These are phyloP conservation scores for Beta lomatogona DNA, from an alignment of 179 eudicot species.

Conservation along the genomic window DNA sequence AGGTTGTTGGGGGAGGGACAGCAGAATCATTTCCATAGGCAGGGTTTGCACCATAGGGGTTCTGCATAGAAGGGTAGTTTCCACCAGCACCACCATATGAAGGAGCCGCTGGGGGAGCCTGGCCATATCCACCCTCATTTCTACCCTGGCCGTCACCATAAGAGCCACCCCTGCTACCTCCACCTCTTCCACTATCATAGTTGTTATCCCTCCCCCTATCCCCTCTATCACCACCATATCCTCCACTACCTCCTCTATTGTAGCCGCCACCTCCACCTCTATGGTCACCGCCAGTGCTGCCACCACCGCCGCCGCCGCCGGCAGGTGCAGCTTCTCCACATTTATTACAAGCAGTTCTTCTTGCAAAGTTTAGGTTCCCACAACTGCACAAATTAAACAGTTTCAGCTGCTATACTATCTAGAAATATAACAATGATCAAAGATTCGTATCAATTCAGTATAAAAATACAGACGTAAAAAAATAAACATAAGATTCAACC, in stretches of 20 bases:
- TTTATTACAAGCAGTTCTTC: slow-evolving; percentile 87
- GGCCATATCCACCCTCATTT: slow-evolving; percentile 63
- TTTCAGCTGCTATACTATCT: slow-evolving; percentile 18
- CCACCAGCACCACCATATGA: slow-evolving; percentile 68
- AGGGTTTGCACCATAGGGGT: slow-evolving; percentile 56
- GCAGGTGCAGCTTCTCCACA: slow-evolving; percentile 77
- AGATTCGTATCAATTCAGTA: neutral
- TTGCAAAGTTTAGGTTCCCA: slow-evolving; percentile 92
- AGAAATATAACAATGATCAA: neutral
- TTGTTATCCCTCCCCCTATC: slow-evolving; percentile 46
- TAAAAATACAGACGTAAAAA: no score
- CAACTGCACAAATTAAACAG: slow-evolving; percentile 59
- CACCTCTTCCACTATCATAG: slow-evolving; percentile 59
- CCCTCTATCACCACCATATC: slow-evolving; percentile 53
- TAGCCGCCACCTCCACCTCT: slow-evolving; percentile 45
- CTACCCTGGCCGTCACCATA: slow-evolving; percentile 65
- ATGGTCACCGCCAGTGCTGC: slow-evolving; percentile 50
- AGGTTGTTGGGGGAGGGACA: slow-evolving; percentile 87
- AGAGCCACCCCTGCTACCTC: slow-evolving; percentile 65
- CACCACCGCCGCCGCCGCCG: slow-evolving; percentile 50
- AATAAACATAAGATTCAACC: no score
- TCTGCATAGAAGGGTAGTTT: slow-evolving; percentile 50
- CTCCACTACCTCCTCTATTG: slow-evolving; percentile 47
- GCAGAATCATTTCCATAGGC: slow-evolving; percentile 64
- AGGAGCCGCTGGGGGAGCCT: slow-evolving; percentile 49